Evolutionary conservation across 208 protist genomes (phyloP).

Genomic region (Acanthamoeba polyphaga): DNA sequence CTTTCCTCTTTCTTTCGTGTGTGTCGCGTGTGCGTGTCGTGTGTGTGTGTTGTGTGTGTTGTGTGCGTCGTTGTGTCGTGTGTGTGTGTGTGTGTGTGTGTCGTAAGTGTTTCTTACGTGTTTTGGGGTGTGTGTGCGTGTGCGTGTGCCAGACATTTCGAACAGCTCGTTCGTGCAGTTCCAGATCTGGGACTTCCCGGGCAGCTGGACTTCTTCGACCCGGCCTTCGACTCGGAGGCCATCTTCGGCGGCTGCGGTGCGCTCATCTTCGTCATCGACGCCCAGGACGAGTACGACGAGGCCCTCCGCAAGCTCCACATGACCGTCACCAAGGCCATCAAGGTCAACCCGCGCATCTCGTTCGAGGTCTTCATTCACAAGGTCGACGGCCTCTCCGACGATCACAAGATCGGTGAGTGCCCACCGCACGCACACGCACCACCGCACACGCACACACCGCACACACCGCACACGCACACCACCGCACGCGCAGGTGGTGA

Average conservation of each 20-base stretch:
- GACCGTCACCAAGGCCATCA: conserved; percentile 88
- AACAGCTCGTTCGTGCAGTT: conserved; percentile 95
- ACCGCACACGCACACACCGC: background rate
- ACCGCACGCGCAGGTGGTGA: background rate
- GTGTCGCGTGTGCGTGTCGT: background rate
- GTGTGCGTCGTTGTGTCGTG: background rate
- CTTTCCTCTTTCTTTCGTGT: background rate
- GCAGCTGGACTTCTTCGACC: conserved; percentile 92
- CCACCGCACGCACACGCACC: background rate
- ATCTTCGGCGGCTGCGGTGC: conserved; percentile 91
- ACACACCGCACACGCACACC: background rate
- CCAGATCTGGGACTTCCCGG: conserved; percentile 95
- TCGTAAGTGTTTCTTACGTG: background rate
- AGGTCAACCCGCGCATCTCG: conserved; percentile 90
- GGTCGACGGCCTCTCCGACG: conserved; percentile 92
- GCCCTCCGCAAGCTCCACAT: conserved; percentile 86
- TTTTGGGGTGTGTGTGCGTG: background rate
- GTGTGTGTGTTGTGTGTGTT: background rate
- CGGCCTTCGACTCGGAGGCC: conserved; percentile 89
- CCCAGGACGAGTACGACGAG: conserved; percentile 90
- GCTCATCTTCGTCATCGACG: conserved; percentile 94
- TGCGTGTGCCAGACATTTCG: conserved; percentile 87
- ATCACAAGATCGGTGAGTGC: conserved; percentile 90
- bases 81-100: background rate
- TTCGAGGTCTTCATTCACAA: conserved; percentile 96